Evolutionary conservation across 2,329 filamentous ascomycete species (phyloP), one percentile per base, ranked within the genome.

Genomic region (Celoporthe dispersa): DNA sequence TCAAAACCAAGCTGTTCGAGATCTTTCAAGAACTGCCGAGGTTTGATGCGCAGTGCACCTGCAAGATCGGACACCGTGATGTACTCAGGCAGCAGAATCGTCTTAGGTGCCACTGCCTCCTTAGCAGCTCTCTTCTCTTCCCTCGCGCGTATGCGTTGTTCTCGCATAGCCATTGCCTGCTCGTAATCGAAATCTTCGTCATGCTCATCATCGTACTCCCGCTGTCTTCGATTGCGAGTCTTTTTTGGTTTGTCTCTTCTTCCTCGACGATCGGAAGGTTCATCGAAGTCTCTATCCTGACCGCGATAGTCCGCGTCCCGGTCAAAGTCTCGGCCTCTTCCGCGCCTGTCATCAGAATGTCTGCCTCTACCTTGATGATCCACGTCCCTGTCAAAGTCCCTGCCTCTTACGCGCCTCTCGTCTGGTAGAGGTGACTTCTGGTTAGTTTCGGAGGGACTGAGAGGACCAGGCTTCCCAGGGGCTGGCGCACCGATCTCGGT

Each of bases 1-100:
- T 97, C 94, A 74, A 98, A 99, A 0, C 96, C 97, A 77, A 98
- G 89, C 66, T 96, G 88, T 77, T 90, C 88, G 80, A 99, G 85
- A 76, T 94, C 93, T 22, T 78, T 75, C 16, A 97, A 82, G 75
- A 99, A 97, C 3, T 89, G 81, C 19, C 91, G 86, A 0, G 89
- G 84, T 55, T 89, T 88, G 39, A 97, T 85, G 72, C 90, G 90
- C 31, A 98, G 84, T 4, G 92, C 88, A 71, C 89, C 85, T 4
- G 94, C 94, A 55, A 99, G 82, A 73, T 94, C 93, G 12, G 88
- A 86, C n/a, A 98, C 91, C 75, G 89, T 96, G 80, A 99, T 97
- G 75, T 94, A 97, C 77, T 98, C 93, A 0, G 97, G 97, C 31
- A 99, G 83, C 67, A 91, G 88, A 61, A 99, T 92, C 1, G 81